Evolutionary conservation across 2,329 filamentous ascomycete genomes (phyloP).

Genomic region (Periglandula ipomoeae): DNA sequence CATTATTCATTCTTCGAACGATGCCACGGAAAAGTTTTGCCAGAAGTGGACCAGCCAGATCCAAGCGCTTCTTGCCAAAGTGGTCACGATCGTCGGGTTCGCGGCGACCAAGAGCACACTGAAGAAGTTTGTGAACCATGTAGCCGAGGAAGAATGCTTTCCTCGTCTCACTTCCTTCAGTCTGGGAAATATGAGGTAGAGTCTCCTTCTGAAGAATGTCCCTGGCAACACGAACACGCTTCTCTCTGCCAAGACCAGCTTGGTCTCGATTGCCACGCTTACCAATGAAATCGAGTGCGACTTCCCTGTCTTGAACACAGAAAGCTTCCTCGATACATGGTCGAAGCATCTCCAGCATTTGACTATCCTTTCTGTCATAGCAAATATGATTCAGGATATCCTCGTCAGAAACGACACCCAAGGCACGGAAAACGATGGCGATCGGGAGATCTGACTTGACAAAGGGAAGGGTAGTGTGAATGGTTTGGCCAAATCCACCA

Average conservation of each 20-base stretch:
- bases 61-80: constrained; percentile 96
- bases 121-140: constrained; percentile 93
- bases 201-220: constrained; percentile 97
- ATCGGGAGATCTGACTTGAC: constrained; percentile 91
- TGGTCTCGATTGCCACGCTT: constrained; percentile 65
- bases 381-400: constrained; percentile 98
- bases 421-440: constrained; percentile 87
- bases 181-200: constrained; percentile 91
- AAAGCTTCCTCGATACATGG: constrained; percentile 97
- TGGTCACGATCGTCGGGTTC: constrained; percentile 97
- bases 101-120: constrained; percentile 84
- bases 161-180: constrained; percentile 84
- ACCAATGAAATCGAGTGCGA: constrained; percentile 90
- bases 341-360: constrained; percentile 96
- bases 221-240: constrained; percentile 83
- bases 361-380: constrained; percentile 88
- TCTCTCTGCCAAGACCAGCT: constrained; percentile 63
- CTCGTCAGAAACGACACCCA: constrained; percentile 93
- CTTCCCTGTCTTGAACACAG: constrained; percentile 89
- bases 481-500: constrained; percentile 75
- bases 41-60: constrained; percentile 86
- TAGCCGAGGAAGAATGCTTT: constrained; percentile 99
- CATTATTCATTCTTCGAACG: constrained; percentile 82
- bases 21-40: constrained; percentile 94
- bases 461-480: constrained; percentile 85